Evolutionary conservation across 305 asterid species (phyloP), one percentile per base, ranked within the genome.

Genomic region (Rubia balearica): DNA sequence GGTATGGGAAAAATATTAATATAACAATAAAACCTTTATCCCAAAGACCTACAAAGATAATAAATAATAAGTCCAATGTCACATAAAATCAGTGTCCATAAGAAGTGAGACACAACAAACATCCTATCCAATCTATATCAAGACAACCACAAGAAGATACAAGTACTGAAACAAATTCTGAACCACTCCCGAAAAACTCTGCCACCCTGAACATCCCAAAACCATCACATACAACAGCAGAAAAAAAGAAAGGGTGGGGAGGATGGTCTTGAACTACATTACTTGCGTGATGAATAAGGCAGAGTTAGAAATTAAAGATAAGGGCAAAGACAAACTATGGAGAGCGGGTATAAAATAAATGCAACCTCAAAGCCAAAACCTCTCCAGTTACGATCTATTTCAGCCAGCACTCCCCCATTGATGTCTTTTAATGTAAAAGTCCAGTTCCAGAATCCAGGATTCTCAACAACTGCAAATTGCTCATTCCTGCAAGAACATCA

Each of bases 371-470:
- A 90, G 76, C 97, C 97, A 22, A 93, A 80, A 73, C 98, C 98
- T 77, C 98, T 89, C 97, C 97, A 93, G 75, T 93, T 91, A 78
- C 98, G 98, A 80, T 90, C 96, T 75, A 93, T 84, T 83, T 90
- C 90, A 74, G 96, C 97, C 82, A 94, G 82, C 73, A 89, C 91
- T 45, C 85, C 88, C 76, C 97, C 98, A 57, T 89, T 92, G 69
- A 88, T 83, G 81, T 90, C 96, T 83, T 93, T 89, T 87, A 94
- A 81, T 64, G 96, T 91, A 81, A 94, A 93, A 24, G 97, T 91
- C 96, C 96, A 94, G 85, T 91, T 85, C 96, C 97, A 94, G 48
- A 90, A 79, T 67, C 98, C 96, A 80, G 96, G 97, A 80, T 94
- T 94, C 83, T 89, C 98, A 78, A 94, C 97, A 61, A 80, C 91